Percentiles rank a stretch among this genome's conserved stretches.
Evolutionary conservation across 2,329 filamentous ascomycete genomes (phyloP).

Genomic region (Aspergillus texensis): DNA sequence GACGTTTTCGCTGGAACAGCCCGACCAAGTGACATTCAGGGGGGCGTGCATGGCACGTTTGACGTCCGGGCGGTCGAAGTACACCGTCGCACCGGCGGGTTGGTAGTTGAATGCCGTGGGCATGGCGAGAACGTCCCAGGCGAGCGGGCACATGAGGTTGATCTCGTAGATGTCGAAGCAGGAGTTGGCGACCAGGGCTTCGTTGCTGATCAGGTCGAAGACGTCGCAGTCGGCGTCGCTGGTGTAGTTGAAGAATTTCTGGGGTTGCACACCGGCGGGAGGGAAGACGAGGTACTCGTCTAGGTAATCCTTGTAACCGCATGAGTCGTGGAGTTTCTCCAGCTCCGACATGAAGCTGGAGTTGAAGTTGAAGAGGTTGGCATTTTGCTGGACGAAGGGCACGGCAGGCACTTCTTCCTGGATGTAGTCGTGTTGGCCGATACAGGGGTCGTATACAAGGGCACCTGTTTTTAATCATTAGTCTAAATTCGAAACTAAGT

Average conservation of each 20-base stretch:
- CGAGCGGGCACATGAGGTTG: conserved; percentile 68
- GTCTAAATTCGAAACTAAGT: not conserved
- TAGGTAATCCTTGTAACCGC: conserved; percentile 48
- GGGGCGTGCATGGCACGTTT: conserved; percentile 67
- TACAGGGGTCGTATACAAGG: not conserved
- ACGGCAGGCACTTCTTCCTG: conserved; percentile 37
- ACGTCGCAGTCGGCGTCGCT: conserved; percentile 57
- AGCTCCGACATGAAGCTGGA: conserved; percentile 42
- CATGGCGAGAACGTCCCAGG: conserved; percentile 65
- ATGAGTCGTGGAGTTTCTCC: conserved; percentile 43
- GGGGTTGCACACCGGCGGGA: conserved; percentile 62
- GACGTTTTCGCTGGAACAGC: conserved; percentile 42
- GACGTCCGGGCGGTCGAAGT: conserved; percentile 71
- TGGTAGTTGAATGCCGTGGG: conserved; percentile 60
- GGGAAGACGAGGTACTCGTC: conserved; percentile 63
- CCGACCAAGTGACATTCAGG: conserved; percentile 45
- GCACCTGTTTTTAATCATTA: not conserved
- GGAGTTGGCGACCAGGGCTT: conserved; percentile 64
- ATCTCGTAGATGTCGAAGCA: conserved; percentile 79
- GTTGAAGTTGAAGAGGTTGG: conserved; percentile 47
- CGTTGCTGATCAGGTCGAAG: conserved; percentile 58
- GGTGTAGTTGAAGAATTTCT: conserved; percentile 44
- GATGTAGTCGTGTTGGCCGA: not conserved
- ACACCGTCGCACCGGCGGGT: conserved; percentile 62
- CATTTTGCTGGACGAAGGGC: conserved; percentile 45